phyloP scores from a whole-genome alignment of 306 rosid genomes.

The Heteromeles arbutifolia region DNA sequence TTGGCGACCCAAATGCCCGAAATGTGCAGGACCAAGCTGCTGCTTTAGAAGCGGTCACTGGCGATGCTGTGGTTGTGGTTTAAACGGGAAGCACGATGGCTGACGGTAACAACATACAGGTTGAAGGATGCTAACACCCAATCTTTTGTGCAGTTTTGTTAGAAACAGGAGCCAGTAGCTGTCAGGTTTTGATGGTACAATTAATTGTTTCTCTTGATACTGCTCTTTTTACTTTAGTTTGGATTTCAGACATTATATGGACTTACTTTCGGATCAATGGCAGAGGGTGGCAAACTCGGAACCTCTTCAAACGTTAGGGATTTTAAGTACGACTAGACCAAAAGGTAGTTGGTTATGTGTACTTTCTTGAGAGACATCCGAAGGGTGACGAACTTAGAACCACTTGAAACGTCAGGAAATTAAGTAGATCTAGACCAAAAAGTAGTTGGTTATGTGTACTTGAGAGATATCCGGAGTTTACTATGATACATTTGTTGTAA shows the following conservation, averaged over 20 bases:
- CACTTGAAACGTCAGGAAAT: too few relatives aligned
- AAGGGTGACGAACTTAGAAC: too few relatives aligned
- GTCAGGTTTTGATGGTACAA: conserved; percentile 20
- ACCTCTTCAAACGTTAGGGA: too few relatives aligned
- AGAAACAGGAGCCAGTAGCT: conserved; percentile 36
- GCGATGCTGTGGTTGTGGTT: conserved; percentile 38
- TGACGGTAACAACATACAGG: conserved; percentile 42
- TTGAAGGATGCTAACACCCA: conserved; percentile 34
- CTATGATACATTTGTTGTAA: too few relatives aligned
- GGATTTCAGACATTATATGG: conserved; percentile 13
- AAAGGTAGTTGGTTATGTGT: too few relatives aligned
- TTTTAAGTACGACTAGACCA: too few relatives aligned
- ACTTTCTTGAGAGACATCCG: too few relatives aligned
- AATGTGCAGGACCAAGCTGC: conserved; percentile 33
- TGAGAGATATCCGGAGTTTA: too few relatives aligned
- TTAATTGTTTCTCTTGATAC: conserved; percentile 17
- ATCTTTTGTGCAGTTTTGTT: conserved; percentile 38
- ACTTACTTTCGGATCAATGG: neutral
- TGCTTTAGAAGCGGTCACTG: conserved; percentile 44
- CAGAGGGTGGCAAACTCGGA: too few relatives aligned
- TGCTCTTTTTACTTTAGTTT: neutral
- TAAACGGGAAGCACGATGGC: conserved; percentile 32
- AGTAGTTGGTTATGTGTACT: too few relatives aligned
- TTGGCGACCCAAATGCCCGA: conserved; percentile 23
- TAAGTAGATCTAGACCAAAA: too few relatives aligned